Evolutionary conservation across 2,329 filamentous ascomycete genomes (phyloP), one percentile per base, ranked within the genome.

Genomic region (Penicillium palitans): DNA sequence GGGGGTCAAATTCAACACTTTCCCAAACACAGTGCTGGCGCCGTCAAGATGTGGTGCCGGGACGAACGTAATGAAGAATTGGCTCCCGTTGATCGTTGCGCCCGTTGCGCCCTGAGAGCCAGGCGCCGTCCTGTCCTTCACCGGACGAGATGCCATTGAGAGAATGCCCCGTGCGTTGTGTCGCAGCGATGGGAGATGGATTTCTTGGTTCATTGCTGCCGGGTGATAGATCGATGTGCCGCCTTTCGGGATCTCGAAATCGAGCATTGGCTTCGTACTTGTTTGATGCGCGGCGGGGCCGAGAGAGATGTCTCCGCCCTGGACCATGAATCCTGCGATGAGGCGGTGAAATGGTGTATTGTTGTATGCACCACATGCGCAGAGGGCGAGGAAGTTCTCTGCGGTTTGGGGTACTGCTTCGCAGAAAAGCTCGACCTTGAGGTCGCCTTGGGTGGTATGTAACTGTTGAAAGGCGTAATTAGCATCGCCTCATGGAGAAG

Each of bases 381-480:
- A 86, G 48, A 88, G 81, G 59, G 86, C 86, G 60, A 88, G 81
- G 74, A 88, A 88, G 75, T 88, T 88, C 78, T 96, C 90, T 62
- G 92, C 89, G 0, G 95, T 96, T 75, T 93, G 93, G 62, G 95
- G 95, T 33, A 96, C 91, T 67, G 90, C 88, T 75, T 97, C 91
- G 80, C 93, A 98, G 79, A 97, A 98, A 66, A 99, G 82, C 76
- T 98, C 95, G 68, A 98, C 85, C 79, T 98, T 99, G 73, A 99
- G 83, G 77, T 95, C 89, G 72, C 95, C 95, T 53, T 89, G 84
- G 51, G 87, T 90, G 50, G 95, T 99, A 77, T 97, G 92, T 15
- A 99, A 84, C 78, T 80, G 50, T 49, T 42, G 13, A 35, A 51
- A 21, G 15, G 15, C 0, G 10, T 35, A n/a, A 25, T 50, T 19